Base-by-base conservation (phyloP, 106 monocot species). In the Apostasia ramifera region DNA sequence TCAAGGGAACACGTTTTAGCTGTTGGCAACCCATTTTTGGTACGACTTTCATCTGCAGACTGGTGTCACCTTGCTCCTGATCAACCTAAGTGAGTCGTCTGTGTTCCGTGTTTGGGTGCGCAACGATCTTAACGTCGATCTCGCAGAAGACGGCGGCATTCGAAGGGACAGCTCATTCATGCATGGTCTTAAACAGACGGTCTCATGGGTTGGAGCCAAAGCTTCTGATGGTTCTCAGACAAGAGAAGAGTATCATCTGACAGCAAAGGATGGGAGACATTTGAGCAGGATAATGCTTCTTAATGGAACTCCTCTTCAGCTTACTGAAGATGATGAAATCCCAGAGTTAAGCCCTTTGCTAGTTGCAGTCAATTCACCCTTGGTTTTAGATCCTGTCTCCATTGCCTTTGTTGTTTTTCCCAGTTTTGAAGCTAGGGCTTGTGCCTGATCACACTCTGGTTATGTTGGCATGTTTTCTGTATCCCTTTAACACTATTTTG, bases 231-330 rank as follows among this genome's bases (percentile, higher is more conserved):
- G 67, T 10, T 59, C 72, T 1, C 68, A 71, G 44, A 63, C 11
- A 44, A 82, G 90, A 71, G 87, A 94, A 68, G 94, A 94, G 51
- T 91, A 87, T 55, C 91, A 82, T 80, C 72, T 91, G 3, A 91
- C 87, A 2, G 63, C 77, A 1, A 66, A 76, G 53, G 79, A 77
- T 43, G 86, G 83, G 1, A 59, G 84, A 53, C 69, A 71, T 56
- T 56, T 66, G 38, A 81, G 87, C 66, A 60, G 58, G 37, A 80
- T 73, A 1, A 73, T 87, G 81, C 70, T 91, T 7, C 77, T 91
- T 1, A 91, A 91, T 69, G 87, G 91, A 42, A 67, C 38, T 11
- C 81, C 77, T 11, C 59, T 91, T 48, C 73, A 87, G 71, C 79
- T 91, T 15, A 78, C 76, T 13, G 72, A 77, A 54, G 81, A 72